Evolutionary conservation across 73 alveolate genomes (phyloP), one percentile per base, ranked within the genome.

Genomic region (Stentor coeruleus): DNA sequence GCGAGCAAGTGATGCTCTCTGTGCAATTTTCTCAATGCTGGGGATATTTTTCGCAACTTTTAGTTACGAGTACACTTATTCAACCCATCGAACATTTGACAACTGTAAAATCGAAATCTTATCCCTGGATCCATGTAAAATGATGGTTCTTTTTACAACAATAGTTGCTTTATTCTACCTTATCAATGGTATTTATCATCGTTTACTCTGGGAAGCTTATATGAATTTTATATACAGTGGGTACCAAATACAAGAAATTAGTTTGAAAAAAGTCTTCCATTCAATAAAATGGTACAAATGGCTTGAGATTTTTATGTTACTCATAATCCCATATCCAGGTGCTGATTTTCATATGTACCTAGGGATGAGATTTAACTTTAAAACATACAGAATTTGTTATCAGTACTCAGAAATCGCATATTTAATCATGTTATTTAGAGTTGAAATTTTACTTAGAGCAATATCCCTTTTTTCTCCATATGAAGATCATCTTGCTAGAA

Each of bases 1-100:
- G 41, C n/a, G 79, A 20, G 36, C 79, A 66, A 20, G 79, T 66
- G 79, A 66, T 1, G 37, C 79, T 11, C 40, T 66, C 37, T 31
- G 37, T 2, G 79, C 79, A 66, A 26, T 66, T 20, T 66, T 66
- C 33, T 20, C 79, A 66, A 33, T 66, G n/a, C n/a, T 66, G 11
- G 79, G 79, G 0, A 66, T 66, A 28, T 26, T 66, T 11, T 20
- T 33, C 0, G 79, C 37, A 0, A 66, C 79, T 0, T 26, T 66
- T 1, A 40, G 33, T 33, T 66, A 66, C 37, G 79, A 66, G 39
- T 66, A 66, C 37, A 66, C 40, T 2, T 66, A 66, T 66, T 0
- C 26, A 1, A 33, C n/a, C 33, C n/a, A 20, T 66, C n/a, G 79
- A 66, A 66, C n/a, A 20, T 0, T 15, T 11, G 33, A 26, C 11